phyloP scores from a whole-genome alignment of 371 early-diverging fungal genomes.

The Synchytrium microbalum region DNA sequence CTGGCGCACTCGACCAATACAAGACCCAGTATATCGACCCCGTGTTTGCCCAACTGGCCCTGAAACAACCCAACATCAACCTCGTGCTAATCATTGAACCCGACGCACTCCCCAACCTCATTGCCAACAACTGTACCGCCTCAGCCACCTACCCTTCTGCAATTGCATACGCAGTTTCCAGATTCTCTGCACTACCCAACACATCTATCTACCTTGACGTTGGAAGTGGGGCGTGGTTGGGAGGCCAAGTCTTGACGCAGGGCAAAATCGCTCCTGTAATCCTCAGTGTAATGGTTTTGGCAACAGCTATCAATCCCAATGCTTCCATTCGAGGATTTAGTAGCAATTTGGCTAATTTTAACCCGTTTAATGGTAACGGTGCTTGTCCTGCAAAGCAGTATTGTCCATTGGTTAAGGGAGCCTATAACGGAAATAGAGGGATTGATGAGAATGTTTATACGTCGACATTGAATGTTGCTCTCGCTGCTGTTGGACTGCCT shows the following conservation, averaged over 20 bases:
- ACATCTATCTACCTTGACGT: conserved; percentile 6
- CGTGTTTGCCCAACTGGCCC: conserved; percentile 8
- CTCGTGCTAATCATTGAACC: conserved; percentile 30
- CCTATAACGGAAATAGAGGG: conserved; percentile 15
- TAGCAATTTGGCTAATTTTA: conserved; percentile 28
- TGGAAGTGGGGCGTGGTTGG: conserved; percentile 15
- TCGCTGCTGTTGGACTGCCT: conserved; percentile 17
- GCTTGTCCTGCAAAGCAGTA: conserved; percentile 10
- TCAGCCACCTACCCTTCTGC: conserved; percentile 14
- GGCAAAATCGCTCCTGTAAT: conserved; percentile 18
- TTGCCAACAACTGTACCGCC: conserved; percentile 14
- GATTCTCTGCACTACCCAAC: conserved; percentile 15
- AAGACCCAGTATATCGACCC: conserved; percentile 32
- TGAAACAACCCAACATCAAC: conserved; percentile 17
- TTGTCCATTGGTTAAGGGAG: conserved; percentile 8
- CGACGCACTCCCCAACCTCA: conserved; percentile 29
- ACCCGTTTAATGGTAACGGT: conserved; percentile 23
- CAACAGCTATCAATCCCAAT: conserved; percentile 11
- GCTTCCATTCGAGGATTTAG: conserved; percentile 21
- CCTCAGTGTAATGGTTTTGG: conserved; percentile 14
- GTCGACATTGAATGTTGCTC: neutral
- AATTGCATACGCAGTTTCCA: conserved; percentile 24
- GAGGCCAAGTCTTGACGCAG: conserved; percentile 16
- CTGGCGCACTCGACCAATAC: conserved; percentile 20
- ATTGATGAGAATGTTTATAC: conserved; percentile 24